Conservation (phyloP, 2,329 filamentous ascomycete species). For the Colletotrichum sp. region DNA sequence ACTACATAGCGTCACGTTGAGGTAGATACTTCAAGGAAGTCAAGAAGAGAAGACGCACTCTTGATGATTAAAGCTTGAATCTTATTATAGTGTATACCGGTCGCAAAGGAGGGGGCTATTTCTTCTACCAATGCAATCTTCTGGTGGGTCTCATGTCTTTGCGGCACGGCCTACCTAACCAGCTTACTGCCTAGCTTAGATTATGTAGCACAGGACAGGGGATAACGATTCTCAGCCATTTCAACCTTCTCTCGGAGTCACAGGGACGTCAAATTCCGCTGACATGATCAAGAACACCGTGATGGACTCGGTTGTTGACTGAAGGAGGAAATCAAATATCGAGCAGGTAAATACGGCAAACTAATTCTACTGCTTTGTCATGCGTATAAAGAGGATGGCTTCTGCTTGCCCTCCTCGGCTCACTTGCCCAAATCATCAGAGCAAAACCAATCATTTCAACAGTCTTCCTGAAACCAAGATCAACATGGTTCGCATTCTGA, state of each 20-base stretch:
- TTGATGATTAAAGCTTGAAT: not conserved
- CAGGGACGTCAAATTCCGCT: not conserved
- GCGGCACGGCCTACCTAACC: not conserved
- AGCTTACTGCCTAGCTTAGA: not conserved
- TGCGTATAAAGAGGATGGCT: not conserved
- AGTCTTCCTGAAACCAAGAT: not conserved
- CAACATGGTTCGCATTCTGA: not conserved
- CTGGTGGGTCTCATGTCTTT: not conserved
- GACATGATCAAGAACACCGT: not conserved
- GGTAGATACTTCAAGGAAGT: not conserved
- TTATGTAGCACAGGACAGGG: not conserved
- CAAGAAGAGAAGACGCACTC: not conserved
- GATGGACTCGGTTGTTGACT: not conserved
- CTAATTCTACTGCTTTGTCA: not conserved
- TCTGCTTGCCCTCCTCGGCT: not conserved
- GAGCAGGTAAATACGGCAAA: not conserved
- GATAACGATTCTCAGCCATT: not conserved
- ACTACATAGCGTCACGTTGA: not conserved
- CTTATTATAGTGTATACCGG: not conserved
- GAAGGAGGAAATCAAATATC: not conserved
- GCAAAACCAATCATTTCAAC: not conserved
- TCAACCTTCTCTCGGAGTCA: not conserved
- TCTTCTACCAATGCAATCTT: not conserved
- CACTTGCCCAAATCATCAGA: not conserved
- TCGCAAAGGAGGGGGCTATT: not conserved